These are phyloP conservation scores for Xylariaceae sp. DNA, from an alignment of 2,329 filamentous ascomycete species.

Conservation along the genomic window DNA sequence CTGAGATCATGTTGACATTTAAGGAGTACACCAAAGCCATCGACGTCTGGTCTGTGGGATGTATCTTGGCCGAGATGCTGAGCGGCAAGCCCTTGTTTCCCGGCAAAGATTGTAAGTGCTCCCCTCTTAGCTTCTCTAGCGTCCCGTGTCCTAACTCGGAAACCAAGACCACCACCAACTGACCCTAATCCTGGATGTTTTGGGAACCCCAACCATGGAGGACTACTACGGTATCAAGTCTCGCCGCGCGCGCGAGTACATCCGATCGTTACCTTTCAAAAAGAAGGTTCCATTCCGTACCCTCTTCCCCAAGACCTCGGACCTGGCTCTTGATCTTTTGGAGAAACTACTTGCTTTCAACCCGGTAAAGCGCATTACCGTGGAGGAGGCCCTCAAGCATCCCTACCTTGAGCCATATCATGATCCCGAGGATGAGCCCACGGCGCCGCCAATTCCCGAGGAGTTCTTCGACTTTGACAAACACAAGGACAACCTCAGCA, in stretches of 20 bases:
- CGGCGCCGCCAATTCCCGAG: slow-evolving; percentile 91
- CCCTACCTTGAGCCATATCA: slow-evolving; percentile 98
- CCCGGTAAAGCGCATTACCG: slow-evolving; percentile 95
- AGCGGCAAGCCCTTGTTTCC: slow-evolving; percentile 98
- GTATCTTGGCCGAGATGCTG: slow-evolving; percentile 97
- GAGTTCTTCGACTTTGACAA: slow-evolving; percentile 99
- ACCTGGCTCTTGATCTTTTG: slow-evolving; percentile 85
- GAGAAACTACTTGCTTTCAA: slow-evolving; percentile 98
- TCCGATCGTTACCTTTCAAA: slow-evolving; percentile 96
- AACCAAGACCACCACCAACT: slow-evolving; percentile 87
- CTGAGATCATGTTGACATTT: slow-evolving; percentile 99
- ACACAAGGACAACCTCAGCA: slow-evolving; percentile 98
- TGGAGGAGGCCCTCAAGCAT: slow-evolving; percentile 95
- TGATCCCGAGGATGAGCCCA: slow-evolving; percentile 97
- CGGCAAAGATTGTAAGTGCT: slow-evolving; percentile 86
- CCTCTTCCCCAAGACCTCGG: slow-evolving; percentile 99
- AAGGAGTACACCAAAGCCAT: slow-evolving; percentile 99
- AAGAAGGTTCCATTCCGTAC: slow-evolving; percentile 99
- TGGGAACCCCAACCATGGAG: slow-evolving; percentile 98
- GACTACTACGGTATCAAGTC: slow-evolving; percentile 99
- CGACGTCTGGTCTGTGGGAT: slow-evolving; percentile 98
- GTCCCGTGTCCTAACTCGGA: too few relatives aligned
- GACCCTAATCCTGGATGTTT: slow-evolving; percentile 92
- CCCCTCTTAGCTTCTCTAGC: too few relatives aligned
- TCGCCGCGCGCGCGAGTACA: slow-evolving; percentile 93